Evolutionary conservation across 164 flowering plant genomes (phyloP), one percentile per base, ranked within the genome.

Genomic region (Aristolochia contorta): DNA sequence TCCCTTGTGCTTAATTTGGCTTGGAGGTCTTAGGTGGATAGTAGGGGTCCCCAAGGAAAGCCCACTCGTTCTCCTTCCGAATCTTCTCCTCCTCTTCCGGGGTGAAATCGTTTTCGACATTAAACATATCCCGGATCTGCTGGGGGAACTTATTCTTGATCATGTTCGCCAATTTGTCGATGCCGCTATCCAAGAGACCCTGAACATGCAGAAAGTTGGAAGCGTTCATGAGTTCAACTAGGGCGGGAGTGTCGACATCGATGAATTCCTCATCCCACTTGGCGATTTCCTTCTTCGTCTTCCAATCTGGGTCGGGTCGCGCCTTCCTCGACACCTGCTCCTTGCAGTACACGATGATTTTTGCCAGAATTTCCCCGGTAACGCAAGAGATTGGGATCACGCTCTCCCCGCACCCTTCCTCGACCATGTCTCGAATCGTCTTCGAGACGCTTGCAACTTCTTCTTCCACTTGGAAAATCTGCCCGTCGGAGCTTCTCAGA

Each of bases 371-470:
- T 61, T 69, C 69, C 68, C 78, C 65, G 14, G 74, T 72, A 21
- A 82, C 82, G 62, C 80, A 78, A 14, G 79, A 79, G 10, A 82
- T 33, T 2, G 86, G 84, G 8, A 80, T 80, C 14, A 51, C 72
- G 64, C 43, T 67, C 33, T 74, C 79, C 60, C 76, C 78, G 43
- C 76, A 69, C 14, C 64, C 80, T 56, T 80, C 86, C 58, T 80
- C 80, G 58, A 76, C 70, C 80, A 80, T 71, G 67, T 74, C 76
- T 68, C 72, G 78, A 60, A 80, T 75, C 19, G 76, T 77, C 70
- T 69, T 75, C 24, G 78, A 75, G 43, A 73, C 74, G 16, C 67
- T 33, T 2, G 83, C 83, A 52, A 80, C 83, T n/a, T 43, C 55
- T 57, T 65, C 76, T 9, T 75, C 81, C 27, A 80, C 81, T 58